These are phyloP conservation scores for Cercospora sp. DNA, from an alignment of 2,329 filamentous ascomycete species.

Conservation along the genomic window DNA sequence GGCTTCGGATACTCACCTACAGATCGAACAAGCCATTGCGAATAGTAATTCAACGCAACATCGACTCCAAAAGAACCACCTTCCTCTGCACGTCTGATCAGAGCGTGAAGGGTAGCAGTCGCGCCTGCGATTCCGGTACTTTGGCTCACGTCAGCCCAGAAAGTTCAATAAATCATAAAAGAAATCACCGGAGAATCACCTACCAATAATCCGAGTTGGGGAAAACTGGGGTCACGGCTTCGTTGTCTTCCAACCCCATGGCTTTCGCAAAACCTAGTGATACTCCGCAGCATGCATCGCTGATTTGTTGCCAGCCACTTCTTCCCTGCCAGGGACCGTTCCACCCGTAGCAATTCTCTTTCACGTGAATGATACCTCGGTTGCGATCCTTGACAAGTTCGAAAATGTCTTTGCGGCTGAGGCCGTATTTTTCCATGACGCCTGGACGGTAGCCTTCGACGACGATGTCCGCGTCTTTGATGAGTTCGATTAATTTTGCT, in stretches of 20 bases:
- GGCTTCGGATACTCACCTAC: slow-evolving; percentile 29
- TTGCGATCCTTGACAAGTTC: slow-evolving; percentile 45
- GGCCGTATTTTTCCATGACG: slow-evolving; percentile 51
- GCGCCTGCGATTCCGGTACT: slow-evolving; percentile 30
- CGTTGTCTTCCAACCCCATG: slow-evolving; percentile 21
- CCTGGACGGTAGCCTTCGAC: slow-evolving; percentile 53
- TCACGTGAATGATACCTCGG: slow-evolving; percentile 49
- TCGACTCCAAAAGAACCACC: slow-evolving; percentile 32
- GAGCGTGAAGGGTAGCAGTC: slow-evolving; percentile 27
- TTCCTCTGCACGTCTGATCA: slow-evolving; percentile 30
- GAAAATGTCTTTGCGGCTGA: slow-evolving; percentile 45
- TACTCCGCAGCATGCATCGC: slow-evolving; percentile 41
- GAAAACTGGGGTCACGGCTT: slow-evolving; percentile 30
- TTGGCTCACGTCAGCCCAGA: slow-evolving; percentile 1
- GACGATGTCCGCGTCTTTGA: slow-evolving; percentile 53
- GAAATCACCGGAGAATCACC: background rate
- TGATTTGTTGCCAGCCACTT: slow-evolving; percentile 57
- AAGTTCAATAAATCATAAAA: background rate
- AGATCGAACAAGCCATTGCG: slow-evolving; percentile 34
- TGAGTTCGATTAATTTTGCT: slow-evolving; percentile 43
- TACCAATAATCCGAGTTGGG: slow-evolving; percentile 31
- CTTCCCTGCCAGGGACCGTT: slow-evolving; percentile 50
- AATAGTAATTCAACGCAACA: slow-evolving; percentile 31
- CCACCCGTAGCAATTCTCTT: slow-evolving; percentile 58
- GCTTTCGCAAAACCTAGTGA: slow-evolving; percentile 21